Conservation (phyloP, 345 rosid species). For the Dipteronia dyeriana region DNA sequence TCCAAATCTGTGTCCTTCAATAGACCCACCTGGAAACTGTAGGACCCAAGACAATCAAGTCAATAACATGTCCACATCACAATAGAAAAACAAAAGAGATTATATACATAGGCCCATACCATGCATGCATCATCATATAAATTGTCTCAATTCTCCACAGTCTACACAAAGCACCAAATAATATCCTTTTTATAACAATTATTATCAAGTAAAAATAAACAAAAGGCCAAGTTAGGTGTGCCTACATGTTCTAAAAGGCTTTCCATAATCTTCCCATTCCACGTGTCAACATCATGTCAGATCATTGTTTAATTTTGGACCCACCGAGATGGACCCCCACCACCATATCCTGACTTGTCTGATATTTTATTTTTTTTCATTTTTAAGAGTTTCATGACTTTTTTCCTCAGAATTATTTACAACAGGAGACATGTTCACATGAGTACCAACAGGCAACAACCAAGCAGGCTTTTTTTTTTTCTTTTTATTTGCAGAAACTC, state of each 20-base stretch:
- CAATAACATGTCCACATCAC: neutral
- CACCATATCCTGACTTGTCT: neutral
- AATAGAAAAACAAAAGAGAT: neutral
- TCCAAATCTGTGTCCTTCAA: neutral
- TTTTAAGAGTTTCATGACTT: too few species aligned
- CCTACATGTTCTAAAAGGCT: neutral
- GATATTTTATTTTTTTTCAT: neutral
- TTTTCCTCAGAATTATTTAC: neutral
- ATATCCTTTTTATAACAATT: neutral
- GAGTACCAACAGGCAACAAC: neutral
- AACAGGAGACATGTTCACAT: conserved; percentile 17
- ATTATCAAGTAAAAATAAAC: too few species aligned
- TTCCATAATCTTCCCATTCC: neutral
- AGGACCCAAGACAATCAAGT: neutral
- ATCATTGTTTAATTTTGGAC: neutral
- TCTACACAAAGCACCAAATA: too few species aligned
- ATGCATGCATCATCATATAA: conserved; percentile 3
- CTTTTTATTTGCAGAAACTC: too few species aligned
- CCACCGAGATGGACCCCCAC: neutral
- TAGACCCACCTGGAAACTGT: neutral
- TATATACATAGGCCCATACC: neutral
- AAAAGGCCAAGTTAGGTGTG: neutral
- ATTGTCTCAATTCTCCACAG: neutral
- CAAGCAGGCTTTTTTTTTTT: neutral
- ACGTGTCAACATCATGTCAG: conserved; percentile 16